Evolutionary conservation across 2,329 filamentous ascomycete species (phyloP).

Genomic region (Aspergillus ruber): DNA sequence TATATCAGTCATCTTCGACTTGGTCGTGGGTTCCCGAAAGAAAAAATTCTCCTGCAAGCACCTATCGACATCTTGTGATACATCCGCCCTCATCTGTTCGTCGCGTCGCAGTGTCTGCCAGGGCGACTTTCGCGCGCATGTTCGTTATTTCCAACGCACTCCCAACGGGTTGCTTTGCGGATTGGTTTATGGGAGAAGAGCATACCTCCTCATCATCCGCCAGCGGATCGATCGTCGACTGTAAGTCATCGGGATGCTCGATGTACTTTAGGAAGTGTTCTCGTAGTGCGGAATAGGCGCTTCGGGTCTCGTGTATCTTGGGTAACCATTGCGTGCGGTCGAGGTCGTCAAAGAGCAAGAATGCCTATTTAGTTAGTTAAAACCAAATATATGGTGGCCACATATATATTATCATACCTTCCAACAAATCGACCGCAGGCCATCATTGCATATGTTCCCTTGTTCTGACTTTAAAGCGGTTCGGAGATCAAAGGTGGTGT

Average conservation of each 20-base stretch:
- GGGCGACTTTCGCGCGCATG: conserved; percentile 59
- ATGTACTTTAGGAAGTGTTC: conserved; percentile 75
- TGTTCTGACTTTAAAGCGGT: conserved; percentile 57
- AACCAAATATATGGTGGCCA: neutral
- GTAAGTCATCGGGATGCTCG: conserved; percentile 73
- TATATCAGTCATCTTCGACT: conserved; percentile 77
- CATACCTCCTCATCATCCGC: conserved; percentile 69
- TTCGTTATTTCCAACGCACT: neutral
- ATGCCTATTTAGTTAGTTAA: conserved; percentile 50
- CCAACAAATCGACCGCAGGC: conserved; percentile 84
- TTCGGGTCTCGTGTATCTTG: conserved; percentile 61
- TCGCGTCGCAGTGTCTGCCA: conserved; percentile 85
- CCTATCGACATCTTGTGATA: conserved; percentile 87
- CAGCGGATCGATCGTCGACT: conserved; percentile 71
- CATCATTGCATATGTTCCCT: conserved; percentile 60
- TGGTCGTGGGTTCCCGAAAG: conserved; percentile 73
- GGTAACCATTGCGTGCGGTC: conserved; percentile 62
- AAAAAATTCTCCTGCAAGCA: conserved; percentile 85
- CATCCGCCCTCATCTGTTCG: conserved; percentile 77
- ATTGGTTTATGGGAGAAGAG: conserved; percentile 2
- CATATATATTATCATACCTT: conserved; percentile 52
- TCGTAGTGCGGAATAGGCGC: conserved; percentile 65
- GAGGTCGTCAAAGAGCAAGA: conserved; percentile 68
- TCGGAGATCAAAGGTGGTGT: conserved; percentile 56
- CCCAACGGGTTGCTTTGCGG: neutral